Evolutionary conservation across 192 early-diverging fungal species (phyloP).

Genomic region (Rhizoclosmatium sp.): DNA sequence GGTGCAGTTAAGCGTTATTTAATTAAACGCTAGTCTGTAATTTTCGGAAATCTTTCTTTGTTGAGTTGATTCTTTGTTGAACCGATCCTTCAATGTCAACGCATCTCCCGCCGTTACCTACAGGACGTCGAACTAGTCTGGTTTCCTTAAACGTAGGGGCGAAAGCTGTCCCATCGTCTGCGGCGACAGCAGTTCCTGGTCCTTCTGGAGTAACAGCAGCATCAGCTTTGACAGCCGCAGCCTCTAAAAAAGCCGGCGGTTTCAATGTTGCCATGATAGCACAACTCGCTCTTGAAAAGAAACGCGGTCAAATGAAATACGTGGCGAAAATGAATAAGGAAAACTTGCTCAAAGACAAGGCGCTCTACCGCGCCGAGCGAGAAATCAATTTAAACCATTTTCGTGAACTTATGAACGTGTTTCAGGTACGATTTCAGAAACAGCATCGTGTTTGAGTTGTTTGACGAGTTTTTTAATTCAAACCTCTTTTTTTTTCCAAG

Average conservation of each 20-base stretch:
- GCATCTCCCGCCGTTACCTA: neutral
- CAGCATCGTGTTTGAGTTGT: neutral
- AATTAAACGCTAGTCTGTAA: too few species aligned
- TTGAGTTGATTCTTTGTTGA: too few species aligned
- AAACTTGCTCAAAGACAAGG: conserved; percentile 57
- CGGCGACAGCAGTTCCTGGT: too few species aligned
- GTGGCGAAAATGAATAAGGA: conserved; percentile 39
- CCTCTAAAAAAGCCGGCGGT: neutral
- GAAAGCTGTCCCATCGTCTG: too few species aligned
- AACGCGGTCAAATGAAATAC: conserved; percentile 32
- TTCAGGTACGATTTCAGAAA: conserved; percentile 49
- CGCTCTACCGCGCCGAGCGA: conserved; percentile 55
- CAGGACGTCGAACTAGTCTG: too few species aligned
- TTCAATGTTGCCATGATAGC: conserved; percentile 26
- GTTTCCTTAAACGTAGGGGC: too few species aligned
- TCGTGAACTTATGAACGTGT: conserved; percentile 57
- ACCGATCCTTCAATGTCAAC: too few species aligned
- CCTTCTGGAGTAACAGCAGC: neutral
- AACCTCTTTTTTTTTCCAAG: neutral
- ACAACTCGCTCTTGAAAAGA: conserved; percentile 38
- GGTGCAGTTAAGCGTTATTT: too few species aligned
- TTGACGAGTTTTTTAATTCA: neutral
- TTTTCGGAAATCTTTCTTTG: too few species aligned
- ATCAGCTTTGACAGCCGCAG: neutral
- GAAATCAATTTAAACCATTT: conserved; percentile 62